Evolutionary conservation across 306 rosid genomes (phyloP).

Genomic region (Dryas octopetala): DNA sequence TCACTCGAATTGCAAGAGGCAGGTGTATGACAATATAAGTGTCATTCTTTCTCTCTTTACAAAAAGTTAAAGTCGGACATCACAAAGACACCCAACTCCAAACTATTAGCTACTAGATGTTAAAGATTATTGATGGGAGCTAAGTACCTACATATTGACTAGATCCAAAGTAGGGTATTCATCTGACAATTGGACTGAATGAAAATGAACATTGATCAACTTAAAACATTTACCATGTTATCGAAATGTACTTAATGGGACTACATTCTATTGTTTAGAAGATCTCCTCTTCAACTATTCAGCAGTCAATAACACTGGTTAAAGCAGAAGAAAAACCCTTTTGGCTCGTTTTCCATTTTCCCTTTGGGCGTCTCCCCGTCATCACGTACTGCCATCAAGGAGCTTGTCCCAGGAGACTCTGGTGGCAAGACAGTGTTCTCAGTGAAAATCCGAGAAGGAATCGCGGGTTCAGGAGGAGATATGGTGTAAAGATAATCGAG

Average conservation of each 20-base stretch:
- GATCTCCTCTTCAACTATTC: conserved; percentile 29
- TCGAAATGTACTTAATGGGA: conserved; percentile 41
- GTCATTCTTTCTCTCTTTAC: conserved; percentile 13
- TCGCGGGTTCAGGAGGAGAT: conserved; percentile 58
- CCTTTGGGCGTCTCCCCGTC: conserved; percentile 71
- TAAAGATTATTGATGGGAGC: conserved; percentile 6
- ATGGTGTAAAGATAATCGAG: conserved; percentile 73
- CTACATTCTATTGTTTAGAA: conserved; percentile 36
- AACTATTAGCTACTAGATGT: conserved; percentile 16
- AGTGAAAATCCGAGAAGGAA: conserved; percentile 67
- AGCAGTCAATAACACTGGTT: conserved; percentile 68
- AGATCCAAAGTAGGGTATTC: not conserved
- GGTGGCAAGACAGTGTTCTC: conserved; percentile 73
- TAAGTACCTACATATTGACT: conserved; percentile 18
- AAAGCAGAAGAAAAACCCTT: conserved; percentile 83
- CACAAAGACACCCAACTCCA: conserved; percentile 7
- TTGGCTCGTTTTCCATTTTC: conserved; percentile 54
- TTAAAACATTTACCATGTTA: conserved; percentile 37
- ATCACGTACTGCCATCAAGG: conserved; percentile 70
- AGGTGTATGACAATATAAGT: too few relatives aligned
- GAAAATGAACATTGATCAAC: conserved; percentile 26
- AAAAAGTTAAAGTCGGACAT: conserved; percentile 10
- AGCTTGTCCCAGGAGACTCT: conserved; percentile 92
- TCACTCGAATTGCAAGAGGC: too few relatives aligned
- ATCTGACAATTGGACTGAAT: conserved; percentile 22